Evolutionary conservation across 805 yeast species (phyloP).

Genomic region (Ogataea ramenticola): DNA sequence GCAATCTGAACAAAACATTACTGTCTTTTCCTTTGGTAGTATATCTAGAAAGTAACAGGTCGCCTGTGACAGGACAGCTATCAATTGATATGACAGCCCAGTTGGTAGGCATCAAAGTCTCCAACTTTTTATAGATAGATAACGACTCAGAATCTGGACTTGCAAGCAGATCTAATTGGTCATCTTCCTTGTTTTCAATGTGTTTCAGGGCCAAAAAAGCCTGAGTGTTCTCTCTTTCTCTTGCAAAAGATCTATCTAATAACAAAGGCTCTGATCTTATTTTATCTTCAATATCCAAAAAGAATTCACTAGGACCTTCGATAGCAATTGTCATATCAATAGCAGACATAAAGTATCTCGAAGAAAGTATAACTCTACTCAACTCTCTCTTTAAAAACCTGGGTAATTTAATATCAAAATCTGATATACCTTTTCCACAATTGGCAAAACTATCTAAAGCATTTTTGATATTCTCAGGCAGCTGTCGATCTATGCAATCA

Average conservation of each 20-base stretch:
- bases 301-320: neutral
- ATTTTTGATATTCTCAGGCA: neutral
- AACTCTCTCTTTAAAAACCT: neutral
- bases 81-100: slow-evolving; percentile 63
- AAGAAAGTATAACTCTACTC: neutral
- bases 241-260: slow-evolving; percentile 1
- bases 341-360: neutral
- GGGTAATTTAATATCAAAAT: neutral
- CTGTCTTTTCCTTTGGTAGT: slow-evolving; percentile 23
- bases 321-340: neutral
- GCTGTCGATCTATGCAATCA: neutral
- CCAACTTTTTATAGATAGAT: slow-evolving; percentile 7
- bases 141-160: too few relatives aligned
- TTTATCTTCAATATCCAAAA: slow-evolving; percentile 12
- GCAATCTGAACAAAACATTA: slow-evolving; percentile 43
- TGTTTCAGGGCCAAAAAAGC: neutral
- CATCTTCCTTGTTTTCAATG: neutral
- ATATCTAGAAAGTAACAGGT: slow-evolving; percentile 36
- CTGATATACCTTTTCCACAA: neutral
- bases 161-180: too few relatives aligned
- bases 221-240: neutral
- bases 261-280: slow-evolving; percentile 18
- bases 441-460: neutral
- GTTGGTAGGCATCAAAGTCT: slow-evolving; percentile 29
- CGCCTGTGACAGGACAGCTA: slow-evolving; percentile 48